Percentiles rank a stretch among this genome's conserved stretches.
Conservation (phyloP, 2,329 filamentous ascomycete species). For the Nemania abortiva region DNA sequence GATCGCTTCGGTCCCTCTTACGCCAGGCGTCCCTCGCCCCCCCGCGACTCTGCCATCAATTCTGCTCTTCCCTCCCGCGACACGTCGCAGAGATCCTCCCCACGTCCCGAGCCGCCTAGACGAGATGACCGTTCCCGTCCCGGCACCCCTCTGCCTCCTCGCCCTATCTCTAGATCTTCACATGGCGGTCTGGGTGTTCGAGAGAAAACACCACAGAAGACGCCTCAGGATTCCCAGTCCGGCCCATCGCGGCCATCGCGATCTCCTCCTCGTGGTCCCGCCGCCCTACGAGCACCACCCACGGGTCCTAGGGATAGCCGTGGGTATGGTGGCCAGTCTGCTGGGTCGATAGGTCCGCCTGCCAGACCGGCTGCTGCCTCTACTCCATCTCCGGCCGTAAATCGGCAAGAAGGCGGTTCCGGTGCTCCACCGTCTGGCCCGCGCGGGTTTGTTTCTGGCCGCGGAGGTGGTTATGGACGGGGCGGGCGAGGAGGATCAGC, state of each 20-base stretch:
- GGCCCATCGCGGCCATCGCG: constrained; percentile 46
- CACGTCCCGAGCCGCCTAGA: constrained; percentile 62
- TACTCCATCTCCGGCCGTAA: constrained; percentile 38
- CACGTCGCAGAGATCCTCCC: constrained; percentile 65
- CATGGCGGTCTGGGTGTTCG: constrained; percentile 41
- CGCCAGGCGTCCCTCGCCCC: constrained; percentile 62
- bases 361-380: constrained; percentile 49
- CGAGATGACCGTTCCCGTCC: constrained; percentile 62
- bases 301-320: constrained; percentile 60
- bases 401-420: constrained; percentile 53
- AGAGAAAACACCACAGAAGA: constrained; percentile 48
- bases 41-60: constrained; percentile 62
- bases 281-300: constrained; percentile 64
- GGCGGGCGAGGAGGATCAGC: constrained; percentile 60
- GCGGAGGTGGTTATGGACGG: constrained; percentile 58
- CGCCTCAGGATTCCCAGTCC: constrained; percentile 43
- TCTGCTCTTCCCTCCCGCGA: constrained; percentile 64
- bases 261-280: constrained; percentile 68
- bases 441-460: constrained; percentile 64
- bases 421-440: constrained; percentile 66
- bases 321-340: constrained; percentile 49
- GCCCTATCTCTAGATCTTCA: constrained; percentile 50
- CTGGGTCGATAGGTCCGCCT: constrained; percentile 48
- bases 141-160: constrained; percentile 54
- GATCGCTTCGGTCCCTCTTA: constrained; percentile 54